A percentile compares a stretch with the other conserved stretches of the same genome.
phyloP scores from a whole-genome alignment of 2,329 filamentous ascomycete genomes.

The Penicillium frequentans region DNA sequence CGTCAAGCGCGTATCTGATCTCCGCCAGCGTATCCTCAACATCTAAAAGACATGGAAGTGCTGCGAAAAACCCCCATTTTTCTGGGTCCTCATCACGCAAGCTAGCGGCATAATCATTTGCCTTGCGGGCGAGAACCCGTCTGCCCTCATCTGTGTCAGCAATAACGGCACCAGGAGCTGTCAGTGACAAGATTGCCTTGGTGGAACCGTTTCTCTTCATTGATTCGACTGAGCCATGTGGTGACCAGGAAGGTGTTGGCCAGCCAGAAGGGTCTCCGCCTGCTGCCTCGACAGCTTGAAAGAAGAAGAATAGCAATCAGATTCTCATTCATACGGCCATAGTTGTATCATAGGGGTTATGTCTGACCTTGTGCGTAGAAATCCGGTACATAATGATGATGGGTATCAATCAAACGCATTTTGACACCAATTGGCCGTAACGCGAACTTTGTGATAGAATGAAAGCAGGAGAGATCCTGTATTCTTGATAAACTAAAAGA shows the following conservation, averaged over 20 bases:
- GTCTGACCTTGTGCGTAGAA: constrained; percentile 22
- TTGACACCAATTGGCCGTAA: background rate
- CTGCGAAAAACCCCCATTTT: constrained; percentile 7
- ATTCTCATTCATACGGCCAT: no score
- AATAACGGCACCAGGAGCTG: constrained; percentile 12
- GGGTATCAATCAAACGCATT: constrained; percentile 17
- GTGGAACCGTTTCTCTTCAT: constrained; percentile 17
- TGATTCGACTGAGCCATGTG: constrained; percentile 8
- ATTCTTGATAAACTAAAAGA: no score
- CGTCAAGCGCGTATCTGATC: constrained; percentile 8
- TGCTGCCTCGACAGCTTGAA: constrained; percentile 16
- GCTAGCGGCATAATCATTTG: constrained; percentile 8
- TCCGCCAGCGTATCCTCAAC: constrained; percentile 8
- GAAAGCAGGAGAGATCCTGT: no score
- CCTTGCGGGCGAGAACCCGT: constrained; percentile 1
- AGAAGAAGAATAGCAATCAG: background rate
- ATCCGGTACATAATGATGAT: constrained; percentile 24
- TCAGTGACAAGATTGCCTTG: constrained; percentile 10
- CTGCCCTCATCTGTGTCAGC: background rate
- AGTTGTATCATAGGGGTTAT: no score
- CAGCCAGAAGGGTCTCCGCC: constrained; percentile 24
- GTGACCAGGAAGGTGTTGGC: constrained; percentile 19
- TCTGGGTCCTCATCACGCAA: constrained; percentile 8
- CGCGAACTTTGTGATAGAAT: background rate
- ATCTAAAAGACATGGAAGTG: constrained; percentile 8